A percentile compares a stretch with the other conserved stretches of the same genome.
phyloP scores from a whole-genome alignment of 2,329 filamentous ascomycete genomes.

The Ceratocystis albifundus region DNA sequence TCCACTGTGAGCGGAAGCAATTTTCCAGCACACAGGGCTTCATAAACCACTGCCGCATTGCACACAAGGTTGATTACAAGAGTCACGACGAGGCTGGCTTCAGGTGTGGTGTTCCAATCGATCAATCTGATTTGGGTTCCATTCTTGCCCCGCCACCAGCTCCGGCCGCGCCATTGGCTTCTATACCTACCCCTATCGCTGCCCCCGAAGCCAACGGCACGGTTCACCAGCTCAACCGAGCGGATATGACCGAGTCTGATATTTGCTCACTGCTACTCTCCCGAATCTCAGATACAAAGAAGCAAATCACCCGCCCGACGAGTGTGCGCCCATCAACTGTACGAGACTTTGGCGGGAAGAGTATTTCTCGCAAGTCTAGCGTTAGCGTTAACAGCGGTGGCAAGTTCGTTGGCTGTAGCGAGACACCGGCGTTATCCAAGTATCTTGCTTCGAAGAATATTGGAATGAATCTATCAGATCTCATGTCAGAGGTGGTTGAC shows the following conservation, averaged over 20 bases:
- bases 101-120: constrained; percentile 72
- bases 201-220: background rate
- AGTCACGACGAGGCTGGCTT: constrained; percentile 90
- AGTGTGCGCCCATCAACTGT: background rate
- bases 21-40: constrained; percentile 98
- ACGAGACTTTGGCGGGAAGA: constrained; percentile 14
- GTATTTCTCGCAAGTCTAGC: constrained; percentile 10
- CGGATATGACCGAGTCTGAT: constrained; percentile 20
- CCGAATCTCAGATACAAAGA: constrained; percentile 22
- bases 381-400: constrained; percentile 6
- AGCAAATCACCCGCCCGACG: constrained; percentile 18
- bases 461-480: constrained; percentile 18
- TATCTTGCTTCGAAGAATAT: constrained; percentile 22
- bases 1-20: constrained; percentile 77
- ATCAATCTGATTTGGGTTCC: constrained; percentile 30
- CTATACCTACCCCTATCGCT: background rate
- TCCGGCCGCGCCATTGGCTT: background rate
- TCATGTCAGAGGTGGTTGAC: constrained; percentile 17
- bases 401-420: constrained; percentile 22
- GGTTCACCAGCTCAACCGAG: constrained; percentile 17
- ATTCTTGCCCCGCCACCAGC: constrained; percentile 14
- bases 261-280: constrained; percentile 22
- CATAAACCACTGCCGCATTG: constrained; percentile 96
- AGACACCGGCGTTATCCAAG: constrained; percentile 20
- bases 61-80: constrained; percentile 85